These are phyloP conservation scores for Xylariaceae sp. DNA, from an alignment of 2,329 filamentous ascomycete species.

Conservation along the genomic window DNA sequence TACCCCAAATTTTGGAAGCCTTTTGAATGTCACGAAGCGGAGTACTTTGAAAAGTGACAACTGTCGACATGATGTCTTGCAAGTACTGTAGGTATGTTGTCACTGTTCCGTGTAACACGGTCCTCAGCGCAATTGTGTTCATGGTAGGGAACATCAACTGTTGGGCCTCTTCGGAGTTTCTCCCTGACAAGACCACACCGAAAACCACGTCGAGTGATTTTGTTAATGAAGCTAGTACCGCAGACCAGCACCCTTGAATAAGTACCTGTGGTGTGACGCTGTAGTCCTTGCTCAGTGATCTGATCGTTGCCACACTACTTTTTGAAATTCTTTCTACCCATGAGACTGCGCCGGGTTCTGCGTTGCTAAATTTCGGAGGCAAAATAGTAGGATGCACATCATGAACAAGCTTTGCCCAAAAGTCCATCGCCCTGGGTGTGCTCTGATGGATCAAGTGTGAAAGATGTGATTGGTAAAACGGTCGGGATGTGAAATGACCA, in stretches of 20 bases:
- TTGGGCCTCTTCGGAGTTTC: slow-evolving; percentile 69
- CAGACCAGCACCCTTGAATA: slow-evolving; percentile 73
- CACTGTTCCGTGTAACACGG: slow-evolving; percentile 67
- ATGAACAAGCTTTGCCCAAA: slow-evolving; percentile 70
- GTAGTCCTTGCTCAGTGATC: slow-evolving; percentile 61
- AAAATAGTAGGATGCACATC: slow-evolving; percentile 43
- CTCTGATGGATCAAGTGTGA: slow-evolving; percentile 49
- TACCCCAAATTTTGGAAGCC: slow-evolving; percentile 37
- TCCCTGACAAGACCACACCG: slow-evolving; percentile 78
- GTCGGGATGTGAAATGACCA: slow-evolving; percentile 39
- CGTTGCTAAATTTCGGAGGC: neutral
- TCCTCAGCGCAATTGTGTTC: slow-evolving; percentile 80
- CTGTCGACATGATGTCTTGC: slow-evolving; percentile 65
- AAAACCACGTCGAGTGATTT: slow-evolving; percentile 73
- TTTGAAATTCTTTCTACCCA: slow-evolving; percentile 46
- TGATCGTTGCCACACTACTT: slow-evolving; percentile 41
- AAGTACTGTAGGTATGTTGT: slow-evolving; percentile 67
- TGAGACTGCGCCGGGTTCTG: slow-evolving; percentile 24
- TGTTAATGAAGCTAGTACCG: slow-evolving; percentile 63
- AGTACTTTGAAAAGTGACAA: slow-evolving; percentile 72
- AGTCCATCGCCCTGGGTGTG: slow-evolving; percentile 45
- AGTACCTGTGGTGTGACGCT: slow-evolving; percentile 74
- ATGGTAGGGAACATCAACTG: slow-evolving; percentile 81
- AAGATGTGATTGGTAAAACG: slow-evolving; percentile 53
- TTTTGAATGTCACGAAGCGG: slow-evolving; percentile 69